These are phyloP conservation scores for Trypanosoma lewisi DNA, from an alignment of 208 protist species.

Conservation along the genomic window DNA sequence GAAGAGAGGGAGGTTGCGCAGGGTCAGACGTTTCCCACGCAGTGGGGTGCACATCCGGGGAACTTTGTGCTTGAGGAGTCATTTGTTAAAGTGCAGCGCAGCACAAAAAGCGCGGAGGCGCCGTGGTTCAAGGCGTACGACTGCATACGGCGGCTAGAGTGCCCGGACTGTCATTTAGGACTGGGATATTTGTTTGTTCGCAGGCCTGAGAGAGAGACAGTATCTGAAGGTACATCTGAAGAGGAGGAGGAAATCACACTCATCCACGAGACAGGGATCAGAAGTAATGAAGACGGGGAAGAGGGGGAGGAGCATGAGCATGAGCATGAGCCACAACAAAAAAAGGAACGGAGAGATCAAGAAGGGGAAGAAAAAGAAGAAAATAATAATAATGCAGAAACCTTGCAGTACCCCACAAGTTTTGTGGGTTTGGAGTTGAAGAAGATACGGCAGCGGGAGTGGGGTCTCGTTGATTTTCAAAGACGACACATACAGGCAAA, in stretches of 20 bases:
- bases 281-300: too few species aligned
- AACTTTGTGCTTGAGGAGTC: constrained; percentile 74
- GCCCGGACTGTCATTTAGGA: constrained; percentile 74
- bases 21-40: constrained; percentile 27
- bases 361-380: constrained; percentile 1
- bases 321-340: constrained; percentile 19
- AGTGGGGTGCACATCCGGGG: constrained; percentile 43
- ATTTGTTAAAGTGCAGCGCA: constrained; percentile 59
- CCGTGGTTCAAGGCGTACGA: constrained; percentile 69
- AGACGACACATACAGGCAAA: constrained; percentile 59
- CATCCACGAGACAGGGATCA: too few species aligned
- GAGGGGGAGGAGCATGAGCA: too few species aligned
- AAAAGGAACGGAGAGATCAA: constrained; percentile 20
- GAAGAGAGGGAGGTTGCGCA: constrained; percentile 33
- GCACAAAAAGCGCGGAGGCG: constrained; percentile 50
- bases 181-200: constrained; percentile 66
- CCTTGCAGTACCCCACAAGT: constrained; percentile 15
- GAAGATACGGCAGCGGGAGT: constrained; percentile 59
- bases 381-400: constrained; percentile 1
- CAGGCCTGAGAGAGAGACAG: background rate
- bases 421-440: constrained; percentile 84
- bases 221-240: background rate
- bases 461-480: constrained; percentile 63
- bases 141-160: constrained; percentile 53
- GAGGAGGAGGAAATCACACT: too few species aligned